These are phyloP conservation scores for Gardenia jasminoides DNA, from an alignment of 257 asterid genomes.

Conservation along the genomic window DNA sequence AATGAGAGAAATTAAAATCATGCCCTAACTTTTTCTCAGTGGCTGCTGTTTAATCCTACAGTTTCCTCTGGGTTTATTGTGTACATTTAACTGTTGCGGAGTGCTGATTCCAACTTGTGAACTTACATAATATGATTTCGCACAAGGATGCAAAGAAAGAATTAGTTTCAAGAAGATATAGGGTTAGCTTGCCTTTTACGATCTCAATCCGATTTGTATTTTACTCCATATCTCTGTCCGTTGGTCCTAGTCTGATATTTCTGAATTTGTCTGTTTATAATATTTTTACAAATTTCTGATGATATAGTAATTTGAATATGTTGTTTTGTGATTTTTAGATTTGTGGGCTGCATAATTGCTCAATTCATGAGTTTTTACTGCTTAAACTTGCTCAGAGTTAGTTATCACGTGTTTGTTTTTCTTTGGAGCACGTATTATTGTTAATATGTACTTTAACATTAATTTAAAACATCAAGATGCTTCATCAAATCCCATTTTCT, in stretches of 20 bases:
- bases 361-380: not conserved
- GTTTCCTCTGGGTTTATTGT: not conserved
- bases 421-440: too few relatives aligned
- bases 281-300: too few relatives aligned
- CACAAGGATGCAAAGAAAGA: not conserved
- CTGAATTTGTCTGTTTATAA: too few relatives aligned
- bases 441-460: too few relatives aligned
- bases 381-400: not conserved
- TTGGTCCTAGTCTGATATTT: too few relatives aligned
- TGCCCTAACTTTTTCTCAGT: not conserved
- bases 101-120: constrained; percentile 1
- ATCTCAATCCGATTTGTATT: too few relatives aligned
- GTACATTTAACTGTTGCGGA: not conserved
- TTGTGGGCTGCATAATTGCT: not conserved
- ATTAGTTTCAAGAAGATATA: not conserved
- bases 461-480: not conserved
- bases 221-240: too few relatives aligned
- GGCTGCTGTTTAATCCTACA: not conserved
- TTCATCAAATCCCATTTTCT: not conserved
- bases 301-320: too few relatives aligned
- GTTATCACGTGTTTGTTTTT: too few relatives aligned
- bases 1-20: not conserved
- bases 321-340: too few relatives aligned
- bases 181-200: too few relatives aligned
- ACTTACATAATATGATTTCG: not conserved